Conservation (phyloP, 495 filamentous ascomycete species). For the Daldinia vernicosa region DNA sequence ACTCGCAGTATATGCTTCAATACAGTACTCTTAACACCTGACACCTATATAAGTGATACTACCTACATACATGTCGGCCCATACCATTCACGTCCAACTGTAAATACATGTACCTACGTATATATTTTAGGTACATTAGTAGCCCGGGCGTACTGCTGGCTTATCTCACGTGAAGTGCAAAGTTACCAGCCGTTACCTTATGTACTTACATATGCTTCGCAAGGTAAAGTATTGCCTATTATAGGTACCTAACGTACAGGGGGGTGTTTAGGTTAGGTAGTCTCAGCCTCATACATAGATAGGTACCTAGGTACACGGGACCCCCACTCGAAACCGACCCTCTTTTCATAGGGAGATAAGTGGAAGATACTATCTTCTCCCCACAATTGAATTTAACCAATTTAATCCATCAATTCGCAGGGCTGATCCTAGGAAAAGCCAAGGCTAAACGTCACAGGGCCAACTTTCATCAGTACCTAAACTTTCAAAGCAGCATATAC, state of each 20-base stretch:
- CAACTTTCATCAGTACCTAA: slow-evolving; percentile 10
- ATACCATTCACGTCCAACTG: no score
- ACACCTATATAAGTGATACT: no score
- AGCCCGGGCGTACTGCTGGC: background rate
- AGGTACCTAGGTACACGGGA: slow-evolving; percentile 12
- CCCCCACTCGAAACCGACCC: slow-evolving; percentile 10
- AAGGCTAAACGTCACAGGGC: slow-evolving; percentile 38
- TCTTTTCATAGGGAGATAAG: slow-evolving; percentile 7
- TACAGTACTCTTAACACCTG: no score
- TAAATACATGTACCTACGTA: no score
- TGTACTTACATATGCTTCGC: background rate
- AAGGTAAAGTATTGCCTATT: background rate
- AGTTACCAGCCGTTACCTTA: background rate
- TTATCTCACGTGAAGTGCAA: background rate
- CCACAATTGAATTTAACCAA: slow-evolving; percentile 38
- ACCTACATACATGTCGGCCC: no score
- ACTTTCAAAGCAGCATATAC: slow-evolving; percentile 9
- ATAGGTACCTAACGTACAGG: background rate
- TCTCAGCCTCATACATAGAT: slow-evolving; percentile 39
- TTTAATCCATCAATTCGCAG: slow-evolving; percentile 39
- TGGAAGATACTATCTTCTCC: slow-evolving; percentile 16
- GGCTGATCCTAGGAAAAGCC: slow-evolving; percentile 27
- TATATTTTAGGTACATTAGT: no score
- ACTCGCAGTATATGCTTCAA: no score
- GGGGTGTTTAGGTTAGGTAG: background rate